phyloP scores from a whole-genome alignment of 2,329 filamentous ascomycete genomes.

The Pestalotiopsis sp. region DNA sequence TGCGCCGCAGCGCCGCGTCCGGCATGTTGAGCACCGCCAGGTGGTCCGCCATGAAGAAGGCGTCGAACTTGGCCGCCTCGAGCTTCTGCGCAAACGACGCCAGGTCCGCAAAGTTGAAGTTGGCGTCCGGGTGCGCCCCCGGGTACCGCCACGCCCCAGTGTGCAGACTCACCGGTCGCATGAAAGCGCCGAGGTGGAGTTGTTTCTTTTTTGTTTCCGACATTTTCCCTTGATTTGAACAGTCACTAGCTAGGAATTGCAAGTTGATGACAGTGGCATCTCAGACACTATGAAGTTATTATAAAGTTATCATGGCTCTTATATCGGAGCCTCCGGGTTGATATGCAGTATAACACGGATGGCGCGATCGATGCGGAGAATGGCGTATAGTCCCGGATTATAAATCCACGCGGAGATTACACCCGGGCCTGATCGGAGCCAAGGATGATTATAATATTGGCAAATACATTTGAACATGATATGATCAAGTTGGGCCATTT shows the following conservation, averaged over 20 bases:
- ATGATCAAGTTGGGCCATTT: neutral
- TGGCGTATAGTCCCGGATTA: constrained; percentile 19
- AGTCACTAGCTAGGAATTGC: neutral
- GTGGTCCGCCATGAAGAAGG: constrained; percentile 60
- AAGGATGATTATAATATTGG: neutral
- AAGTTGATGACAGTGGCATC: neutral
- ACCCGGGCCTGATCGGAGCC: neutral
- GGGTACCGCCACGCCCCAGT: constrained; percentile 61
- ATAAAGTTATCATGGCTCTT: constrained; percentile 3
- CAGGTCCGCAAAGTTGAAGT: constrained; percentile 58
- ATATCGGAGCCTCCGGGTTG: neutral
- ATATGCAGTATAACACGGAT: constrained; percentile 11
- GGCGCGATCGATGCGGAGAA: constrained; percentile 25
- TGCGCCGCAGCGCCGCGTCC: constrained; percentile 56
- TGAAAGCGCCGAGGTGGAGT: constrained; percentile 60
- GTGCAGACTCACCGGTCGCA: constrained; percentile 59
- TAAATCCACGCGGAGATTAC: constrained; percentile 8
- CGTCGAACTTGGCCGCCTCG: constrained; percentile 56
- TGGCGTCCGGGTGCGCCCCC: constrained; percentile 56
- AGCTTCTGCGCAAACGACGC: constrained; percentile 56
- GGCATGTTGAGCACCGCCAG: constrained; percentile 59
- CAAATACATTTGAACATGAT: neutral
- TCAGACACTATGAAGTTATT: constrained; percentile 16
- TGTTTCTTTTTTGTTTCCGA: constrained; percentile 32
- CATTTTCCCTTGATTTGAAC: constrained; percentile 11